phyloP scores from a whole-genome alignment of 176 grass and related monocot species.

The Melocanna baccifera region DNA sequence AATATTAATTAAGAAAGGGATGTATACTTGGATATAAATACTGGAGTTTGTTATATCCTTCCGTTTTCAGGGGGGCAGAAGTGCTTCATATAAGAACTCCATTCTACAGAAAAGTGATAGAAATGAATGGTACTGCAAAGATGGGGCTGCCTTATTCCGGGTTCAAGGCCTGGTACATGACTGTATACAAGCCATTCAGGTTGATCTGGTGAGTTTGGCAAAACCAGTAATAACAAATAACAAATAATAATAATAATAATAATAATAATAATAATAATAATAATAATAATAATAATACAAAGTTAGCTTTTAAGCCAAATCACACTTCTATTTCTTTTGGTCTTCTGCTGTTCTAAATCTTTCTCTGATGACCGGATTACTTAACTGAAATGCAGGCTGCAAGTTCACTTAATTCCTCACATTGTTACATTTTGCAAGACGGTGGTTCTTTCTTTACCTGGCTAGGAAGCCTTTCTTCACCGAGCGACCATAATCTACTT shows the following conservation, averaged over 20 bases:
- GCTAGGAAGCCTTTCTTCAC: conserved; percentile 58
- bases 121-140: conserved; percentile 47
- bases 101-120: conserved; percentile 25
- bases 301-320: no score
- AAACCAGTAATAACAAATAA: not conserved
- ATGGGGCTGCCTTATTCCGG: conserved; percentile 62
- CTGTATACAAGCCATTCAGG: conserved; percentile 74
- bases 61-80: conserved; percentile 56
- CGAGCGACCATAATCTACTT: conserved; percentile 56
- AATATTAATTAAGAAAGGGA: not conserved
- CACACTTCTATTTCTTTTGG: not conserved
- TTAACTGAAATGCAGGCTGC: conserved; percentile 46
- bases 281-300: no score
- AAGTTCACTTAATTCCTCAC: conserved; percentile 67
- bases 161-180: conserved; percentile 76
- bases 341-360: not conserved
- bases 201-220: conserved; percentile 70
- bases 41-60: conserved; percentile 20
- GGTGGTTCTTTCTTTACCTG: conserved; percentile 58
- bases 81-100: conserved; percentile 58
- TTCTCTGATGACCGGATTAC: not conserved
- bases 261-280: no score
- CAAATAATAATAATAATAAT: no score
- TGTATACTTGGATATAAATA: conserved; percentile 1
- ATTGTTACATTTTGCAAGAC: conserved; percentile 85